These are phyloP conservation scores for Oemleria cerasiformis DNA, from an alignment of 306 rosid species.

Conservation along the genomic window DNA sequence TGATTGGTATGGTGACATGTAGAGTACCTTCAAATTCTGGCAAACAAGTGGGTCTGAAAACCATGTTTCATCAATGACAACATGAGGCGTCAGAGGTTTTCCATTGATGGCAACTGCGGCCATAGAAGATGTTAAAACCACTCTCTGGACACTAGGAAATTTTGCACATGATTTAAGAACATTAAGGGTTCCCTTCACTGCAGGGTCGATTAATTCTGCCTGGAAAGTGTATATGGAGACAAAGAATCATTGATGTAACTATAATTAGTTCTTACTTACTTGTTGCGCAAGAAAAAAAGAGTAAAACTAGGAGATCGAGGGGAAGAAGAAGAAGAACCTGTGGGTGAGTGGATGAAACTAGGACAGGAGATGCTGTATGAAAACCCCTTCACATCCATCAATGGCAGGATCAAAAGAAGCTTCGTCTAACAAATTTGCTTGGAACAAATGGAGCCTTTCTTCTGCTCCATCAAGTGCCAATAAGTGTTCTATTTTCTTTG, in stretches of 20 bases:
- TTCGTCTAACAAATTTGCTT: constrained; percentile 48
- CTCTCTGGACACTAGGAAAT: constrained; percentile 16
- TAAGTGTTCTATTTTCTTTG: constrained; percentile 38
- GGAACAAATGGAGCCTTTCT: constrained; percentile 20
- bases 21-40: constrained; percentile 11
- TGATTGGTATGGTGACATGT: background rate
- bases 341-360: constrained; percentile 16
- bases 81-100: constrained; percentile 14
- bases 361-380: constrained; percentile 50
- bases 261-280: background rate
- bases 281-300: background rate
- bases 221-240: background rate
- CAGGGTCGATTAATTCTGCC: constrained; percentile 25
- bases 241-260: background rate
- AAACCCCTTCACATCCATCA: constrained; percentile 49
- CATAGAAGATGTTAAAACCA: constrained; percentile 27
- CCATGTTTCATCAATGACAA: constrained; percentile 21
- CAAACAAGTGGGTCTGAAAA: constrained; percentile 24
- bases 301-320: background rate
- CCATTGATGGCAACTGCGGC: constrained; percentile 4
- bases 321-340: constrained; percentile 21
- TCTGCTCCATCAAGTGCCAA: constrained; percentile 43
- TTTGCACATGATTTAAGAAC: constrained; percentile 24
- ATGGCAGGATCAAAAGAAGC: constrained; percentile 45
- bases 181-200: constrained; percentile 28